These are phyloP conservation scores for Polygonum aviculare DNA, from an alignment of 148 eudicot genomes.

Conservation along the genomic window DNA sequence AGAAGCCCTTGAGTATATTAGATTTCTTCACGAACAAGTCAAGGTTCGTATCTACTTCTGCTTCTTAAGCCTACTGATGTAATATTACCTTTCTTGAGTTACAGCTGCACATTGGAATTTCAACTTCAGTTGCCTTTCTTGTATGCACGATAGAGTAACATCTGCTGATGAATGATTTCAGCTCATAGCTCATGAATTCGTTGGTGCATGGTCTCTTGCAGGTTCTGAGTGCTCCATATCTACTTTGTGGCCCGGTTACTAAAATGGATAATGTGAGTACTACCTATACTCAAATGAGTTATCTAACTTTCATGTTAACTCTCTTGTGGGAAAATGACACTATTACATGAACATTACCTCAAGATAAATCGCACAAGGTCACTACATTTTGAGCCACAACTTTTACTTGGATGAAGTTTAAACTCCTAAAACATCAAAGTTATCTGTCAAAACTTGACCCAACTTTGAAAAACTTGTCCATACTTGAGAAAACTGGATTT, in stretches of 20 bases:
- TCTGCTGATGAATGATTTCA: neutral
- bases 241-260: constrained; percentile 30
- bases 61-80: neutral
- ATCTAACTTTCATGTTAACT: neutral
- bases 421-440: neutral
- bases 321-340: neutral
- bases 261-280: constrained; percentile 42
- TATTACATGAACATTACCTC: neutral
- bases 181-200: neutral
- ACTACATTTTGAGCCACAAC: no score
- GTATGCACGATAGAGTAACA: neutral
- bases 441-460: neutral
- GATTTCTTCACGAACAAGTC: constrained; percentile 85
- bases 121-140: neutral
- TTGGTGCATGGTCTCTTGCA: constrained; percentile 14
- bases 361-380: neutral
- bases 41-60: constrained; percentile 36
- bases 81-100: no score
- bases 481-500: no score
- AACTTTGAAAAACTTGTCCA: no score
- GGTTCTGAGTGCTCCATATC: constrained; percentile 90
- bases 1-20: constrained; percentile 76
- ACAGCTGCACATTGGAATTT: no score
- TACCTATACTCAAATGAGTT: neutral
- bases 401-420: neutral